Percentiles rank a stretch among this genome's conserved stretches.
Evolutionary conservation across 371 early-diverging fungal genomes (phyloP).

Genomic region (Dichotomocladium elegans): DNA sequence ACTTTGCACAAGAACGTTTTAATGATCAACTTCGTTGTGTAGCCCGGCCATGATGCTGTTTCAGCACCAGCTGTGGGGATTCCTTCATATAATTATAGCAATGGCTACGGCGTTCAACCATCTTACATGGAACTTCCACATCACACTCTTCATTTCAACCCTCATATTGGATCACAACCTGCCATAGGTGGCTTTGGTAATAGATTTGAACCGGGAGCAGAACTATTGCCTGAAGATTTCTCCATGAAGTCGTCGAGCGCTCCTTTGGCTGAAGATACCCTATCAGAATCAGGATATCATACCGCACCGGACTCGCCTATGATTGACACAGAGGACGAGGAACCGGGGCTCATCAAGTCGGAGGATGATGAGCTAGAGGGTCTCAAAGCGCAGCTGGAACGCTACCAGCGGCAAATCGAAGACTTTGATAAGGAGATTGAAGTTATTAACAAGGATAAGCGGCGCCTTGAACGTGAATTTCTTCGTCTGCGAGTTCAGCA

Average conservation of each 20-base stretch:
- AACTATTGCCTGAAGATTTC: not conserved
- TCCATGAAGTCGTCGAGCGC: not conserved
- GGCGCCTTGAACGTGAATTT: conserved; percentile 2
- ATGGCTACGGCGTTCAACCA: too few relatives aligned
- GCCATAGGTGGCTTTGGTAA: too few relatives aligned
- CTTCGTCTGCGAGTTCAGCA: conserved; percentile 6
- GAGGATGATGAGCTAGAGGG: conserved; percentile 3
- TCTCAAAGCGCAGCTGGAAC: conserved; percentile 4
- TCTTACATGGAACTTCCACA: too few relatives aligned
- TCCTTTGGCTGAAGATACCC: too few relatives aligned
- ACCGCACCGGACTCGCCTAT: conserved; percentile 3
- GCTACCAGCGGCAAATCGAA: not conserved
- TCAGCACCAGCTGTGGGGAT: too few relatives aligned
- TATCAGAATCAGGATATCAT: conserved; percentile 5
- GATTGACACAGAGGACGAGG: conserved; percentile 1
- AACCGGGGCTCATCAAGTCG: conserved; percentile 1
- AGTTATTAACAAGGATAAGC: not conserved
- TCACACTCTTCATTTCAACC: not conserved
- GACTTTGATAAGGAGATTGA: not conserved
- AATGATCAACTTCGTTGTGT: too few relatives aligned
- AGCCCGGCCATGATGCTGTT: too few relatives aligned
- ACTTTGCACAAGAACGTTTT: too few relatives aligned
- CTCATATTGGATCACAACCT: too few relatives aligned
- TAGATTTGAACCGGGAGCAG: not conserved
- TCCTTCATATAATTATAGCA: too few relatives aligned